Evolutionary conservation across 2,329 filamentous ascomycete species (phyloP), one percentile per base, ranked within the genome.

Genomic region (Harringtonia lauricola): DNA sequence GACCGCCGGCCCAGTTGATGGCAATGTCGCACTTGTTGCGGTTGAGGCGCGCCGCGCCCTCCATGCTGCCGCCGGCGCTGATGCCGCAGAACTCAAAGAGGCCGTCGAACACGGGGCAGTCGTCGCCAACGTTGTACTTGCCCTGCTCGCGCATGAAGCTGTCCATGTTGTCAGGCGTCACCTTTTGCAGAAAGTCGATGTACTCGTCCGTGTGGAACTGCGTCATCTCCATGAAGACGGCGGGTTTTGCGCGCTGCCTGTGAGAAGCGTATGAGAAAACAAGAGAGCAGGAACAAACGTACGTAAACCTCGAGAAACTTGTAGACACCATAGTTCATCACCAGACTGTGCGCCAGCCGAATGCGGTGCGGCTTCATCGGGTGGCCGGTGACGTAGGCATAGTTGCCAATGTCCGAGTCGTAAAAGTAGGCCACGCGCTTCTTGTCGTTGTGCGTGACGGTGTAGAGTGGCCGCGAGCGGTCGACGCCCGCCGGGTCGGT

Each of bases 331-430:
- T 96, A 96, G 47, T 92, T 88, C 72, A 96, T 84, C 44, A 98
- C 88, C 53, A 98, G 74, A 57, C 94, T 92, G 63, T 98, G 95
- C 40, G 92, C 94, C 52, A 98, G 68, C 18, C 89, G 87, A 56
- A 98, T 82, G 19, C 92, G 83, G 76, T 95, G 95, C 50, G 92
- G 92, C 65, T 98, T 98, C 92, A 98, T 98, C 35, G 92, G 92
- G 69, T 98, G 92, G 18, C 87, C 88, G 49, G 87, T 88, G 46
- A 94, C 87, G 59, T 96, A 96, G 60, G 90, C 89, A 70, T 95
- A 96, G 64, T 96, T 96, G 52, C 90, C 90, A 59, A 96, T 92
- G 66, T 96, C 90, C 3, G 86, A 94, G 60, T 96, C 90, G 73
- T 96, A 96, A 64, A 96, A 96, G 67, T 96, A 96, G 44, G 90